These are phyloP conservation scores for Fusarium setosum DNA, from an alignment of 2,329 filamentous ascomycete species.

Conservation along the genomic window DNA sequence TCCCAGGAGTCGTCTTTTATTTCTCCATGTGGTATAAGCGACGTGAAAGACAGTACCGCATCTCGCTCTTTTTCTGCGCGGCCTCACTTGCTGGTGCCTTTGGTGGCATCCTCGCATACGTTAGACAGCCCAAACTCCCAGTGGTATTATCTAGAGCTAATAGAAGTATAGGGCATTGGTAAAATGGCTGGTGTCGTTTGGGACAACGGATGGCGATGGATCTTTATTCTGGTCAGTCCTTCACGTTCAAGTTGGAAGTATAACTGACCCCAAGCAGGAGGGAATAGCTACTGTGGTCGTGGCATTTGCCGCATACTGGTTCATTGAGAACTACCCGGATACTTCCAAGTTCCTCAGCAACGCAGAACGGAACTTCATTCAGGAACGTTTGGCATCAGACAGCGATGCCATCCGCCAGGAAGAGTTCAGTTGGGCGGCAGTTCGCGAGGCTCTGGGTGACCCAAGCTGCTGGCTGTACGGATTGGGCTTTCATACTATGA, in stretches of 20 bases:
- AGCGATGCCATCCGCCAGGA: slow-evolving; percentile 78
- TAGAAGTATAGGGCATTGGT: slow-evolving; percentile 57
- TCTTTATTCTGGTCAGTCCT: slow-evolving; percentile 65
- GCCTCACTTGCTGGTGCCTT: slow-evolving; percentile 67
- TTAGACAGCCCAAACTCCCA: slow-evolving; percentile 34
- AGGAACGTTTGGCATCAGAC: slow-evolving; percentile 72
- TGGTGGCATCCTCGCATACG: slow-evolving; percentile 66
- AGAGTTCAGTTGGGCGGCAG: slow-evolving; percentile 74
- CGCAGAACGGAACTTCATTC: slow-evolving; percentile 67
- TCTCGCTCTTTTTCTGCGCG: slow-evolving; percentile 67
- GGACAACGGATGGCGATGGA: slow-evolving; percentile 67
- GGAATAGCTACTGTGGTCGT: slow-evolving; percentile 67
- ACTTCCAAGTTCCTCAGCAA: slow-evolving; percentile 68
- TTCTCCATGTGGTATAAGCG: slow-evolving; percentile 68
- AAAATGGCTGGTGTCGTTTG: slow-evolving; percentile 65
- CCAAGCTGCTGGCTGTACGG: slow-evolving; percentile 80
- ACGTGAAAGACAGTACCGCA: slow-evolving; percentile 64
- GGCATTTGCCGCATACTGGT: slow-evolving; percentile 62
- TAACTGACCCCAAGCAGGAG: slow-evolving; percentile 50
- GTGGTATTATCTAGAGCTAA: neutral
- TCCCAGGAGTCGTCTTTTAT: slow-evolving; percentile 63
- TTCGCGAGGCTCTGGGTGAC: slow-evolving; percentile 71
- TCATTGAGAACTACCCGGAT: slow-evolving; percentile 74
- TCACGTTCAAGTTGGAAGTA: fast-evolving
- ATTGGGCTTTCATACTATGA: slow-evolving; percentile 78